Base-by-base conservation (phyloP, 129 eudicot genomes). In the Helichrysum umbraculigerum region DNA sequence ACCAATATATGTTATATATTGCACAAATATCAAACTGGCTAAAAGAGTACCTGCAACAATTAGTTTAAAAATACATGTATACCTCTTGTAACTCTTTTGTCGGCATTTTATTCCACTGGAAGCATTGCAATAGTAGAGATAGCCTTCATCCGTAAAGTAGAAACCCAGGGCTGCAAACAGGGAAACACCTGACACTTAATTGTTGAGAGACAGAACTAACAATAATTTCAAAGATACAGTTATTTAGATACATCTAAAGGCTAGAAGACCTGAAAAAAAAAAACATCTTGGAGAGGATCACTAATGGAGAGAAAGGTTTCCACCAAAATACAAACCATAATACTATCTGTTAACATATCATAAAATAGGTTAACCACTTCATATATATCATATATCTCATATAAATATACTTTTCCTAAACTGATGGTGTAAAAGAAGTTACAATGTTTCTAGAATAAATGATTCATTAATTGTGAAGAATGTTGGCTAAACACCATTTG, bases 61-160 rank as follows among this genome's bases (percentile, higher is more conserved):
- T 30, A 39, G 29, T 25, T 25, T 25, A 25, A 25, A 25, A 62
- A 12, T 66, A 32, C 14, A 20, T 34, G 64, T 70, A 82, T 76
- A 86, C 97, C 93, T 93, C 98, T 74, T 79, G 96, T 54, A 93
- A 84, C 88, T 93, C 86, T 87, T 93, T 57, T 90, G 96, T 33
- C 96, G 80, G 70, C 98, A 96, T 82, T 83, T 87, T 67, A 91
- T 79, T 88, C 97, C 33, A 91, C 96, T 37, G 98, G 72, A 93
- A 93, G 28, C 93, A 87, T 47, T 88, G 86, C 72, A 93, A 84
- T 96, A 93, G 91, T 57, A 89, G 70, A 82, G 88, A 93, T 67
- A 93, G 92, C 93, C 93, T 90, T 83, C 96, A 92, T 66, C 95
- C 96, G 47, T 90, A 90, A 35, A 90, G 81, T 76, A 92, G 95